Evolutionary conservation across 257 asterid genomes (phyloP), one percentile per base, ranked within the genome.

Genomic region (Asclepias syriaca): DNA sequence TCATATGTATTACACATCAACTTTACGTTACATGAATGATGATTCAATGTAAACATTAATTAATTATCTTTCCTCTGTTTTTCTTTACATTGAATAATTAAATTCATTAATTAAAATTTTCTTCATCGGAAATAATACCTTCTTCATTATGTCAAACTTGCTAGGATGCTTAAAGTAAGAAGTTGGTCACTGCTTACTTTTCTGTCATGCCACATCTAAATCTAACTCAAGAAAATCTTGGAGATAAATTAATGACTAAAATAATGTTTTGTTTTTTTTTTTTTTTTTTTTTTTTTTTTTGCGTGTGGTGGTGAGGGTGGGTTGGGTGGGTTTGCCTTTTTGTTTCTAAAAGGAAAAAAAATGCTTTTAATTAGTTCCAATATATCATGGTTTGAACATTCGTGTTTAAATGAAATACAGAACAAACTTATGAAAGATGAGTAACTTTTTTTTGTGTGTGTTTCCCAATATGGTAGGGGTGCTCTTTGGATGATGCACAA

Each of bases 151-250:
- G 46, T 48, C 80, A 67, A 75, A 68, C 75, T 59, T 53, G 78
- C 29, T 72, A 48, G 79, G 81, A 80, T 76, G 71, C 81, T 60
- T 69, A 81, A 74, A 77, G 77, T 81, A 70, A 70, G 74, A 72
- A 75, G 78, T 78, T 78, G 78, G 82, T 81, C 43, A 77, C 80
- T 74, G 78, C 74, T 74, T 81, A 67, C 82, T 74, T 81, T 74
- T 54, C 73, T 65, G 72, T 66, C 54, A 68, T 74, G 74, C 45
- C 80, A 67, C 68, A 64, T 64, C 48, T 51, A 57, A 24, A 64
- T 64, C 48, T 51, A 57, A 24, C 19, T 24, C 12, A 48, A 66
- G 18, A 71, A 65, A 50, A 22, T 37, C 13, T 64, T 64, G 7
- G 43, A 43, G 14, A 34, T 61, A 61, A 61, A 15, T 2, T 12